Evolutionary conservation across 2,329 filamentous ascomycete genomes (phyloP).

Genomic region (Ascochyta viciae-villosae): DNA sequence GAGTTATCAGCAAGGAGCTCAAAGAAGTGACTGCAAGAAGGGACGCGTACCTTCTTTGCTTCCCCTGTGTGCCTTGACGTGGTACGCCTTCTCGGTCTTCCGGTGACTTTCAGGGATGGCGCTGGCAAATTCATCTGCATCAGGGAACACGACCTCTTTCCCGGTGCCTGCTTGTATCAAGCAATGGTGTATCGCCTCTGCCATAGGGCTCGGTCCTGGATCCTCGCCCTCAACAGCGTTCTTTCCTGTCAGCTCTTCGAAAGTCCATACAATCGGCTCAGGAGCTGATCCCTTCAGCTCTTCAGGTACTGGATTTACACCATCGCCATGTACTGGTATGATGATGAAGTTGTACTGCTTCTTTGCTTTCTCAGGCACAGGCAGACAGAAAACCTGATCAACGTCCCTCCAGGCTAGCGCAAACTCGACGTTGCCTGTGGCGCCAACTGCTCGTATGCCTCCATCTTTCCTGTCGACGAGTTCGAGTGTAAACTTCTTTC

Average conservation of each 20-base stretch:
- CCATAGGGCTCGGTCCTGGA: conserved; percentile 53
- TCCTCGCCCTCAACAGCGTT: conserved; percentile 53
- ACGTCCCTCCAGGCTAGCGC: conserved; percentile 58
- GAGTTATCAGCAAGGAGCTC: conserved; percentile 19
- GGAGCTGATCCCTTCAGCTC: conserved; percentile 46
- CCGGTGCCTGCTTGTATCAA: conserved; percentile 53
- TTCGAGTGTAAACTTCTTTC: conserved; percentile 69
- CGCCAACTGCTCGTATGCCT: conserved; percentile 58
- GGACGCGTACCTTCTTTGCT: conserved; percentile 66
- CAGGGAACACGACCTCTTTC: conserved; percentile 60
- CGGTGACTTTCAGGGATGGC: conserved; percentile 66
- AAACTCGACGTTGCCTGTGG: conserved; percentile 62
- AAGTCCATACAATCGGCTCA: conserved; percentile 67
- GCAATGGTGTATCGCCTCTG: conserved; percentile 51
- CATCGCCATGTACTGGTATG: conserved; percentile 61
- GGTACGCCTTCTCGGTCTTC: conserved; percentile 68
- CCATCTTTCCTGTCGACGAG: conserved; percentile 55
- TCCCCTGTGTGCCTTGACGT: conserved; percentile 68
- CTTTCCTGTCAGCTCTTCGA: conserved; percentile 60
- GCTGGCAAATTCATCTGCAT: conserved; percentile 65
- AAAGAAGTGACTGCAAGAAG: neutral
- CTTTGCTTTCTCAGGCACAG: conserved; percentile 69
- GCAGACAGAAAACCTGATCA: conserved; percentile 67
- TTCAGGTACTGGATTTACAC: conserved; percentile 55
- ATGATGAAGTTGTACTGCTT: conserved; percentile 69